Conservation (phyloP, 2,329 filamentous ascomycete species). For the Ophiostoma perfectum region DNA sequence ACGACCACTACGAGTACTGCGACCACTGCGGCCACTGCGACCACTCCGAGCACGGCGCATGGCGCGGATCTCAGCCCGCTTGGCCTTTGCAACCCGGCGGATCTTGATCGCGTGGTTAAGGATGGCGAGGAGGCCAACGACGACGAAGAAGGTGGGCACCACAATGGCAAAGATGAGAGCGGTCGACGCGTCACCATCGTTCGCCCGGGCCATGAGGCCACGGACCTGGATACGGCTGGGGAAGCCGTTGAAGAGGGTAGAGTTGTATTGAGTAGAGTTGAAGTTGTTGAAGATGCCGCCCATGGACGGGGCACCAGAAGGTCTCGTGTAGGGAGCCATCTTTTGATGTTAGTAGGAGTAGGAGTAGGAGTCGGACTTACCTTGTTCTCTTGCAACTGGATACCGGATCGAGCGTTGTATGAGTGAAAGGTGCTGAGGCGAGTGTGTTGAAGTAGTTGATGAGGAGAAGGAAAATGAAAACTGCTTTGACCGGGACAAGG, state of each 20-base stretch:
- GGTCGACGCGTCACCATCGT: background rate
- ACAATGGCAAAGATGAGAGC: constrained; percentile 1
- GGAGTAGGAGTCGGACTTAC: background rate
- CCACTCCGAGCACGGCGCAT: background rate
- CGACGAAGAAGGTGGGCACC: background rate
- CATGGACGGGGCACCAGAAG: background rate
- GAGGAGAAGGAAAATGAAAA: background rate
- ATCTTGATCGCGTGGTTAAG: background rate
- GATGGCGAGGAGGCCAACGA: background rate
- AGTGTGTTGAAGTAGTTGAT: background rate
- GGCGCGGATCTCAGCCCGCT: background rate
- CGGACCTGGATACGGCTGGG: too few relatives aligned
- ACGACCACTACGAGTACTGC: too few relatives aligned
- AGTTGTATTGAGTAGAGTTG: background rate
- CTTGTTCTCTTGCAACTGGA: background rate
- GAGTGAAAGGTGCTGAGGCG: background rate
- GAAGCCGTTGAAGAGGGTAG: background rate
- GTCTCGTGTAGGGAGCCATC: background rate
- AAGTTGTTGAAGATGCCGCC: constrained; percentile 7
- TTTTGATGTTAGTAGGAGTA: background rate
- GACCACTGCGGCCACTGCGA: too few relatives aligned
- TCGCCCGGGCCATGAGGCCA: background rate
- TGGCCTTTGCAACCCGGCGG: background rate
- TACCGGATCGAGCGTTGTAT: background rate
- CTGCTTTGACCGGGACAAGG: background rate